Percentiles rank a stretch among this genome's conserved stretches.
Evolutionary conservation across 768 basidiomycete species (phyloP).

Genomic region (Chalciporus pseudorubinellus): DNA sequence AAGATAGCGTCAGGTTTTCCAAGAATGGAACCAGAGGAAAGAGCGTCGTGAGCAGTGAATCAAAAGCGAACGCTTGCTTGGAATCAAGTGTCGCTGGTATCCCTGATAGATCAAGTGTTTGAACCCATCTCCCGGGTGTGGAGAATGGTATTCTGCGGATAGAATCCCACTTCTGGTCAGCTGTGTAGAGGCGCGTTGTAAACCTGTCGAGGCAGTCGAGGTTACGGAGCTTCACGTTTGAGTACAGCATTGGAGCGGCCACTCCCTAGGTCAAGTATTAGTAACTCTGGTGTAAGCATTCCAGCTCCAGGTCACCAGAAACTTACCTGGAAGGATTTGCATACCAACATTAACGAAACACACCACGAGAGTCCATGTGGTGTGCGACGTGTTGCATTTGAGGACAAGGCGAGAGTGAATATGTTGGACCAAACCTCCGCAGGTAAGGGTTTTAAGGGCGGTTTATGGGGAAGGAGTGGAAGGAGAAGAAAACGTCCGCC

Average conservation of each 20-base stretch:
- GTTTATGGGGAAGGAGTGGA: slow-evolving; percentile 60
- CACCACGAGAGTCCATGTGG: slow-evolving; percentile 12
- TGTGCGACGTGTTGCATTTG: slow-evolving; percentile 10
- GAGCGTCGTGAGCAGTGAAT: slow-evolving; percentile 59
- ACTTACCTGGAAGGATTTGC: slow-evolving; percentile 42
- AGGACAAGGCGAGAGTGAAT: slow-evolving; percentile 38
- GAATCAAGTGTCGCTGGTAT: slow-evolving; percentile 43
- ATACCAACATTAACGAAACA: slow-evolving; percentile 36
- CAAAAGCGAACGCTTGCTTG: slow-evolving; percentile 49
- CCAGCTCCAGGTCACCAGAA: too few species aligned
- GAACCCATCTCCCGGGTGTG: slow-evolving; percentile 85
- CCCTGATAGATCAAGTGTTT: slow-evolving; percentile 65
- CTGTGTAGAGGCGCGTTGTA: slow-evolving; percentile 50
- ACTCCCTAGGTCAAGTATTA: slow-evolving; percentile 48
- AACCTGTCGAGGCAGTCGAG: slow-evolving; percentile 53
- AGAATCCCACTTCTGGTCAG: slow-evolving; percentile 84
- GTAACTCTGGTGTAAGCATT: slow-evolving; percentile 4
- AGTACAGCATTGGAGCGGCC: slow-evolving; percentile 64
- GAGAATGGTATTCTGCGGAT: slow-evolving; percentile 85
- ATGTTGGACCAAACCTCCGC: slow-evolving; percentile 70
- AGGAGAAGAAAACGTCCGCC: slow-evolving; percentile 63
- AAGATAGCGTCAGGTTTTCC: slow-evolving; percentile 48
- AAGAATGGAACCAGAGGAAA: slow-evolving; percentile 72
- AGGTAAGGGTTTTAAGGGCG: slow-evolving; percentile 55
- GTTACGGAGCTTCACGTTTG: slow-evolving; percentile 45